Evolutionary conservation across 495 filamentous ascomycete species (phyloP), one percentile per base, ranked within the genome.

Genomic region (Astrothelium subdiscretum): DNA sequence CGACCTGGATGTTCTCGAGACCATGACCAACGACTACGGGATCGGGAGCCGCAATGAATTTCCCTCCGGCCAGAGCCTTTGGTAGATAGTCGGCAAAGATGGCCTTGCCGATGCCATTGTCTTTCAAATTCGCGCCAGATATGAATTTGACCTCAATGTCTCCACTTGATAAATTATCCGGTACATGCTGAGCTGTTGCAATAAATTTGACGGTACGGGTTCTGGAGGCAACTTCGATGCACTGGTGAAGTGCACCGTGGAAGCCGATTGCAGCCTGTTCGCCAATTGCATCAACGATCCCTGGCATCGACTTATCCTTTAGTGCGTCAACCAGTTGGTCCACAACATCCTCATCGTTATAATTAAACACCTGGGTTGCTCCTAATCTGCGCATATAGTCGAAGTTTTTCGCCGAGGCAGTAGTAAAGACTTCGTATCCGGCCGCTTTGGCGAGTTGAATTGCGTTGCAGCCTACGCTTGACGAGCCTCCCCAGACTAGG

Each of bases 401-500:
- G 35, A 81, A 78, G 66, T 87, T 87, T 65, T 74, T 75, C 1
- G 73, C 71, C 0, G 78, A 80, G 0, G 79, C 73, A 0, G 84
- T 85, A 0, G 78, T 74, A 54, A 84, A 67, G 2, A 87, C 84
- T 13, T 81, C 77, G 32, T 80, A 79, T 2, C 85, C 85, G 0
- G 85, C 76, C 1, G 79, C 77, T 0, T 73, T 70, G 3, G 80
- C 81, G 20, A 85, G 78, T 67, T 87, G 86, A 59, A 87, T 83
- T 0, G 81, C 82, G 60, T 78, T 80, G 68, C 76, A 73, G 6
- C 85, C 85, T 0, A 86, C 80, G 27, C 78, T 79, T 0, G 77
- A 76, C 1, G 80, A 74, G 24, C 82, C 84, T 26, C 83, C 83
- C 77, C 83, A 87, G 42, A 87, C 71, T 1, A 87, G 68, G 0